phyloP scores from a whole-genome alignment of 768 basidiomycete species.

The Podaxis sp. region DNA sequence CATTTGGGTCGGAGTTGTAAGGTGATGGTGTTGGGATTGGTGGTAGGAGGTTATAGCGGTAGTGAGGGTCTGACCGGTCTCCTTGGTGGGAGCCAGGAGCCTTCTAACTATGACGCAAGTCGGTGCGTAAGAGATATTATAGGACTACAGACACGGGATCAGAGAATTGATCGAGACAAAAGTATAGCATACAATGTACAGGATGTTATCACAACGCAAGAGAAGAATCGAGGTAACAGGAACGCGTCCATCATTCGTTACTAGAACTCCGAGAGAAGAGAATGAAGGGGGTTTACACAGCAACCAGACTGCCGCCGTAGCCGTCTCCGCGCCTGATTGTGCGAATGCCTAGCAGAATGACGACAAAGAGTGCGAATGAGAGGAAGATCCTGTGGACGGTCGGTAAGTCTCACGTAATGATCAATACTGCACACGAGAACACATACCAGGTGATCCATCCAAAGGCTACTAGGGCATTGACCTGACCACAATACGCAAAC shows the following conservation, averaged over 20 bases:
- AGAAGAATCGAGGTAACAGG: not conserved
- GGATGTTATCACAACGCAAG: not conserved
- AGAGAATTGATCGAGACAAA: not conserved
- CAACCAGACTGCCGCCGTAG: slow-evolving; percentile 41
- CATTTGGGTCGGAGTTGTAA: not conserved
- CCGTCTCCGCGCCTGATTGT: slow-evolving; percentile 69
- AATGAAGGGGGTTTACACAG: not conserved
- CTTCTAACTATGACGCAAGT: not conserved
- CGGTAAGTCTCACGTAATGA: not conserved
- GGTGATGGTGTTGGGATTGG: not conserved
- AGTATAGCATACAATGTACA: not conserved
- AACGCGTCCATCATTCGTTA: not conserved
- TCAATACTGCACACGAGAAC: not conserved
- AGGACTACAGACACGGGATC: not conserved
- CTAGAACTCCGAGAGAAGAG: not conserved
- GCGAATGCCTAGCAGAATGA: slow-evolving; percentile 55
- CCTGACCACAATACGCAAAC: slow-evolving; percentile 69
- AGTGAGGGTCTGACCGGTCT: not conserved
- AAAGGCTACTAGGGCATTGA: slow-evolving; percentile 75
- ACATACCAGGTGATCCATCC: slow-evolving; percentile 75
- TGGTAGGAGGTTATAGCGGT: not conserved
- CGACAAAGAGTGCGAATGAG: slow-evolving; percentile 49
- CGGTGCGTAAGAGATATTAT: not conserved
- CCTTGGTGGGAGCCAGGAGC: not conserved
- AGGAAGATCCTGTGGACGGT: slow-evolving; percentile 52